Evolutionary conservation across 2,329 filamentous ascomycete species (phyloP), one percentile per base, ranked within the genome.

Genomic region (Pyrenophora graminea): DNA sequence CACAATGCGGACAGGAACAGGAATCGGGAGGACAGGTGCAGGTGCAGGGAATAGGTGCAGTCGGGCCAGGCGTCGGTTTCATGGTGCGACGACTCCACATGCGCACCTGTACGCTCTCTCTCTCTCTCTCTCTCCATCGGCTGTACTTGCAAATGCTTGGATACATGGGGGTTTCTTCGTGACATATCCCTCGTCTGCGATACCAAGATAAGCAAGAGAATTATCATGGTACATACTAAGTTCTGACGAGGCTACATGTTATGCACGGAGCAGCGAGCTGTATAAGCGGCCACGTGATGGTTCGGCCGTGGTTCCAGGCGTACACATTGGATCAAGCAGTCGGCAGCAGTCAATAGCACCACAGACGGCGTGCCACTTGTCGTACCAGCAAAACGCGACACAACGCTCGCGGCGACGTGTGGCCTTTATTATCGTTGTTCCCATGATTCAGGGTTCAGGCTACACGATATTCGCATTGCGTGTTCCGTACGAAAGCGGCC

Each of bases 301-400:
- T 30, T 30, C 27, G 27, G 27, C 6, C 36, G 10, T 40, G 17
- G 36, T 41, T 49, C 27, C 27, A 30, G 27, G 9, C 27, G 12
- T 13, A 9, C 27, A 30, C 27, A 30, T 30, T 30, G 27, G 27
- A 30, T 30, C 27, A 9, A 30, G 27, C 27, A 30, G 27, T 3
- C 27, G 4, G 27, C 9, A 30, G 27, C 9, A 51, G 27, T 13
- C 27, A 3, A 9, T 30, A 30, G 27, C 12, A 51, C 42, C 39
- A 52, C 45, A 39, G 48, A 40, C 51, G 45, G 40, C 18, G 56
- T 56, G 53, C 54, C 30, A 60, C 48, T 47, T 51, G 56, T 45
- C 25, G 54, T 55, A 45, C 50, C 48, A 48, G 45, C 34, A 44
- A 51, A 48, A 55, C 49, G 40, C 54, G 51, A 56, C 7, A 56